These are phyloP conservation scores for Hypoxylon intermedium DNA, from an alignment of 495 filamentous ascomycete genomes.

Conservation along the genomic window DNA sequence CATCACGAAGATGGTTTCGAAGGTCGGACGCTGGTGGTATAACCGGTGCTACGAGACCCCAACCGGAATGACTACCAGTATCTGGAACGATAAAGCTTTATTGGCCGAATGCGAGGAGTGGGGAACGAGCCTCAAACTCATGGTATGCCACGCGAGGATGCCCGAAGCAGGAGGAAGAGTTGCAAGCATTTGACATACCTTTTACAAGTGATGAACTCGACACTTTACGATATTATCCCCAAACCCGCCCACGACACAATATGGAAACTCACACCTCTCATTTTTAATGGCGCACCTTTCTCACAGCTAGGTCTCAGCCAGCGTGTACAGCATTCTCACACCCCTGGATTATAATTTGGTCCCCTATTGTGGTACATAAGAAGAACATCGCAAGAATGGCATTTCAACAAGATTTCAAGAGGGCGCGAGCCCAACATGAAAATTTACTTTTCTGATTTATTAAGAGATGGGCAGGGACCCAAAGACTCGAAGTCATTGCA, in stretches of 20 bases:
- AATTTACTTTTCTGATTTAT: slow-evolving; percentile 32
- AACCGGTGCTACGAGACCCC: slow-evolving; percentile 82
- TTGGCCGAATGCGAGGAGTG: slow-evolving; percentile 85
- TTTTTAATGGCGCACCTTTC: neutral
- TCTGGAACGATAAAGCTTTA: slow-evolving; percentile 80
- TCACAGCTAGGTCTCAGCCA: neutral
- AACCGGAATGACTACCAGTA: slow-evolving; percentile 65
- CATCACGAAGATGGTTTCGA: slow-evolving; percentile 89
- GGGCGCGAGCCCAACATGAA: slow-evolving; percentile 40
- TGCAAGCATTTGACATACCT: slow-evolving; percentile 50
- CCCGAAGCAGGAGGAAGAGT: slow-evolving; percentile 50
- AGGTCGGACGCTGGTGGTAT: slow-evolving; percentile 97
- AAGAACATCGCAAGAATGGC: slow-evolving; percentile 27
- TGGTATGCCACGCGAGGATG: slow-evolving; percentile 83
- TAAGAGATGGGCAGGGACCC: slow-evolving; percentile 31
- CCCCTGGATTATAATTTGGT: slow-evolving; percentile 16
- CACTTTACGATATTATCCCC: neutral
- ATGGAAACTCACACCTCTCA: neutral
- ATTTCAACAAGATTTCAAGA: slow-evolving; percentile 37
- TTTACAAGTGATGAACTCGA: neutral
- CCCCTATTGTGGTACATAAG: slow-evolving; percentile 8
- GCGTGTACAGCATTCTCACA: slow-evolving; percentile 19
- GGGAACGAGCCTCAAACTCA: slow-evolving; percentile 84
- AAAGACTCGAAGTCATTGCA: slow-evolving; percentile 28
- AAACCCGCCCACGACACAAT: neutral